A percentile compares a stretch with the other conserved stretches of the same genome.
These are phyloP conservation scores for Aureobasidium subglaciale DNA, from an alignment of 2,329 filamentous ascomycete genomes.

Conservation along the genomic window DNA sequence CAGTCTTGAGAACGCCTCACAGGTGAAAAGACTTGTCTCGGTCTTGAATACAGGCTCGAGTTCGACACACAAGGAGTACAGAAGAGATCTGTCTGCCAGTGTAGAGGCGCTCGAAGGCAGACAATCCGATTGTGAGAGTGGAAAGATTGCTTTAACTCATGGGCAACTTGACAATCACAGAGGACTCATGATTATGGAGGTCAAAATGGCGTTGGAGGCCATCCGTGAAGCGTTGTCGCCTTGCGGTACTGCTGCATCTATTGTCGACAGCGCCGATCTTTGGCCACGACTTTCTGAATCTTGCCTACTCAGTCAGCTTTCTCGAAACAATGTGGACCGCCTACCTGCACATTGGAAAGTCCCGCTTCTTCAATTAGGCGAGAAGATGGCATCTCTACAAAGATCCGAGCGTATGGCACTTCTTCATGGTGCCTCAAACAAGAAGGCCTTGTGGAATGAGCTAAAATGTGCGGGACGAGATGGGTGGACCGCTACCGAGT, in stretches of 20 bases:
- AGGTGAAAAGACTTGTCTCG: not conserved
- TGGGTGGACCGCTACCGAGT: slow-evolving; percentile 47
- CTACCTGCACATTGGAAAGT: not conserved
- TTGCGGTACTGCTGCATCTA: not conserved
- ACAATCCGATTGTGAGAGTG: not conserved
- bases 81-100: not conserved
- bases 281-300: slow-evolving; percentile 5
- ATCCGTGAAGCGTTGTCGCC: not conserved
- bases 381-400: slow-evolving; percentile 3
- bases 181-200: not conserved
- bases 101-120: not conserved
- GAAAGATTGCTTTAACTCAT: not conserved
- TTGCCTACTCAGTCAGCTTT: not conserved
- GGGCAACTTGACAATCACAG: not conserved
- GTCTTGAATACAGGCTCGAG: not conserved
- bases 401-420: not conserved
- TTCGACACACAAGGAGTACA: not conserved
- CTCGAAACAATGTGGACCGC: not conserved
- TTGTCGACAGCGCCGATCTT: not conserved
- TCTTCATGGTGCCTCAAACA: not conserved
- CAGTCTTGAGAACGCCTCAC: not conserved
- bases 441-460: slow-evolving; percentile 19
- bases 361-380: not conserved
- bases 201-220: not conserved
- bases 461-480: slow-evolving; percentile 46